A percentile compares a stretch with the other conserved stretches of the same genome.
Evolutionary conservation across 345 rosid species (phyloP).

Genomic region (Salix dunnii): DNA sequence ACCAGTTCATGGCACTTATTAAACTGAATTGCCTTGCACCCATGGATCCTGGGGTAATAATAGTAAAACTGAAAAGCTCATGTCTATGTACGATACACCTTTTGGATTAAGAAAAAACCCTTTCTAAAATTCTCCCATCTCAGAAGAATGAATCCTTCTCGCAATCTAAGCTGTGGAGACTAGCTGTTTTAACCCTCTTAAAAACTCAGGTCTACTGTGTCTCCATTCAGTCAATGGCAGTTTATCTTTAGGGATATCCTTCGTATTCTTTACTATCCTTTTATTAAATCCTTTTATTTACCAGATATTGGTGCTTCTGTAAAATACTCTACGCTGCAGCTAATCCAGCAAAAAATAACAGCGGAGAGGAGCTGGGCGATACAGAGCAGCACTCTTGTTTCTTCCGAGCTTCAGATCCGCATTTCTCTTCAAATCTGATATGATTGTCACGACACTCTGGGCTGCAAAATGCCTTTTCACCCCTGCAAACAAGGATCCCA

Average conservation of each 20-base stretch:
- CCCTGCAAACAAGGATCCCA: neutral
- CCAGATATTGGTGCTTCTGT: neutral
- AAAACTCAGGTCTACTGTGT: neutral
- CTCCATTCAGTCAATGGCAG: neutral
- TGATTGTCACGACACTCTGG: neutral
- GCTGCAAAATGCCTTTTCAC: neutral
- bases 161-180: neutral
- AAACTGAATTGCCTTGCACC: neutral
- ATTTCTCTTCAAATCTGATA: neutral
- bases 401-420: neutral
- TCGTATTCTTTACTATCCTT: neutral
- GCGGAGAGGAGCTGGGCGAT: neutral
- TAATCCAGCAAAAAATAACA: neutral
- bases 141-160: neutral
- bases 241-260: neutral
- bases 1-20: neutral
- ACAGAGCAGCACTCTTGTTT: conserved; percentile 1
- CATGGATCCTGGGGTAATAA: neutral
- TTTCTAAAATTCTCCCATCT: neutral
- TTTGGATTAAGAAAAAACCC: neutral
- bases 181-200: neutral
- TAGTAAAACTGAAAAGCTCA: neutral
- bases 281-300: neutral
- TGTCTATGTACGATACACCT: neutral
- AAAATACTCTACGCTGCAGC: conserved; percentile 1